Base-by-base conservation (phyloP, 2,329 filamentous ascomycete genomes). In the Cladosporium sp. region DNA sequence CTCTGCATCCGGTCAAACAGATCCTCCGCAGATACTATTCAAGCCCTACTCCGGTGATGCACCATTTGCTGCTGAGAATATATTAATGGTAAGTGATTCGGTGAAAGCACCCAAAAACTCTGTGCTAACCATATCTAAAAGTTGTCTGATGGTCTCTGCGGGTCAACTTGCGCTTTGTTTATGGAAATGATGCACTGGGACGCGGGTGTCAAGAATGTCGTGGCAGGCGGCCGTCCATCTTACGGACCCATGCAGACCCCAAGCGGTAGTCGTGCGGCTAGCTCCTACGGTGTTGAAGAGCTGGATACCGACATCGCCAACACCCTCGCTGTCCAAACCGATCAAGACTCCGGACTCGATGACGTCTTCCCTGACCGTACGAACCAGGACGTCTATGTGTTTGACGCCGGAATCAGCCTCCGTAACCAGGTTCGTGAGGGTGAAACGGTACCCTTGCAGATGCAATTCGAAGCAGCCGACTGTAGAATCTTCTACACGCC, bases 401-500 rank as follows among this genome's bases (percentile, higher is more conserved):
- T 51, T 16, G 62, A 56, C 32, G 59, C 57, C 1, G 56, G 56
- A 16, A 46, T 71, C 55, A 72, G 66, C 43, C 56, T 72, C 27
- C 63, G 66, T n/a, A 68, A 70, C 38, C 66, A 69, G 42, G 55
- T 72, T n/a, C 62, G 68, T 2, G 43, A 54, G 3, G 58, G 59
- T 11, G 62, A 67, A 3, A 49, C 49, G 11, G 55, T 54, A 4
- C 68, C 69, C 0, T 55, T 70, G 1, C 67, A 71, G 42, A 69
- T 70, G 59, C 59, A n/a, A n/a, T n/a, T n/a, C n/a, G n/a, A n/a
- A n/a, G n/a, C n/a, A n/a, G n/a, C n/a, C n/a, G n/a, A n/a, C n/a
- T n/a, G n/a, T n/a, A n/a, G n/a, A n/a, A n/a, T n/a, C n/a, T n/a
- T n/a, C n/a, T n/a, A n/a, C n/a, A n/a, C n/a, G n/a, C n/a, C n/a